Conservation (phyloP, 306 rosid genomes). For the Glycine soja region DNA sequence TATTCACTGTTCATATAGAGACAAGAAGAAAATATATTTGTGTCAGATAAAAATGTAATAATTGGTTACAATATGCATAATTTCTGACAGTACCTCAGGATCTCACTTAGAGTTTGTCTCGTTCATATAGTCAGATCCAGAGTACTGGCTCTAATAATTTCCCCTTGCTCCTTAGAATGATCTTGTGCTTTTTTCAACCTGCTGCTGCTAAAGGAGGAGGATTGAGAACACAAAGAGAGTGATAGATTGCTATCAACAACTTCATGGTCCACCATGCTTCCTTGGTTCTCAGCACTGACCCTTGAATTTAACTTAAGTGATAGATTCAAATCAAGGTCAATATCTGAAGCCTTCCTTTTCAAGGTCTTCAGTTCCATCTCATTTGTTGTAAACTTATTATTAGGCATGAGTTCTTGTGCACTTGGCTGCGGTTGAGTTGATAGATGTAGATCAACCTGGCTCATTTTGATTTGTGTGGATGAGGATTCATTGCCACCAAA, state of each 20-base stretch:
- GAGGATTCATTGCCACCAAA: slow-evolving; percentile 48
- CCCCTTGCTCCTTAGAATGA: slow-evolving; percentile 38
- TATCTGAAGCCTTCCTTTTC: slow-evolving; percentile 67
- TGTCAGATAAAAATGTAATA: slow-evolving; percentile 43
- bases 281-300: slow-evolving; percentile 30
- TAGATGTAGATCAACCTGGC: neutral
- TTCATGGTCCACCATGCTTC: slow-evolving; percentile 48
- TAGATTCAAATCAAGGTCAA: slow-evolving; percentile 70
- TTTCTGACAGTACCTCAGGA: slow-evolving; percentile 70
- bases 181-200: slow-evolving; percentile 52
- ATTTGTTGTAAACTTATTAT: too few species aligned
- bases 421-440: slow-evolving; percentile 33
- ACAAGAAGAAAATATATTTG: slow-evolving; percentile 41
- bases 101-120: slow-evolving; percentile 83
- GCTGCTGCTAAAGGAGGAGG: slow-evolving; percentile 41
- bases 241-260: slow-evolving; percentile 65
- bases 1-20: slow-evolving; percentile 48
- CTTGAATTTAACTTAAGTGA: slow-evolving; percentile 68
- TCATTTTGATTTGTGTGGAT: slow-evolving; percentile 4
- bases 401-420: slow-evolving; percentile 27
- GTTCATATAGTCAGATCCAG: slow-evolving; percentile 92
- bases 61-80: slow-evolving; percentile 45
- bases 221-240: slow-evolving; percentile 66
- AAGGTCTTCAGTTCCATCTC: slow-evolving; percentile 42
- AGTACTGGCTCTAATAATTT: slow-evolving; percentile 54